A percentile compares a stretch with the other conserved stretches of the same genome.
Conservation (phyloP, 2,329 filamentous ascomycete species). For the Fusarium palustre region DNA sequence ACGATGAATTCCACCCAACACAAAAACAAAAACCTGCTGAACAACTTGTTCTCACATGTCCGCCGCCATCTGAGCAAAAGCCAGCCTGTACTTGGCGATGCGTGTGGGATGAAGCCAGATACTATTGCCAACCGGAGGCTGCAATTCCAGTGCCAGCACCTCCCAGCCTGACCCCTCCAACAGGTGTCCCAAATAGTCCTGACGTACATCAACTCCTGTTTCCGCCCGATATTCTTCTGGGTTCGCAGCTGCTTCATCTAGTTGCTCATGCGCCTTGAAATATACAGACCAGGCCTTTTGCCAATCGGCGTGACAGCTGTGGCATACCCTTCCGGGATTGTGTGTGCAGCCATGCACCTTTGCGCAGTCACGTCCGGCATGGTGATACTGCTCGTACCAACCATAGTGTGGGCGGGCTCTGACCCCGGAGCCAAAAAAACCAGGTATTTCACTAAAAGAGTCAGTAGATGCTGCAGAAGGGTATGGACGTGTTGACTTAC, state of each 20-base stretch:
- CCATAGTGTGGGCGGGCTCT: constrained; percentile 29
- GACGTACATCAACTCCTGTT: constrained; percentile 11
- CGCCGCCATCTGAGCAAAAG: constrained; percentile 1
- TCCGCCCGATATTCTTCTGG: constrained; percentile 5
- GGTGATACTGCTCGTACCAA: constrained; percentile 43
- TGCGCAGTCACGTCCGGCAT: constrained; percentile 30
- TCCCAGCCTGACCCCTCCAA: constrained; percentile 11
- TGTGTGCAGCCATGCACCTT: constrained; percentile 35
- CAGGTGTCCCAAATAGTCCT: constrained; percentile 13
- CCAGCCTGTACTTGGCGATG: constrained; percentile 26
- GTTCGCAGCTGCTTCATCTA: constrained; percentile 13
- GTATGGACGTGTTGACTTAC: constrained; percentile 1
- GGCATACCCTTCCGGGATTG: constrained; percentile 25
- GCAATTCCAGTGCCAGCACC: constrained; percentile 12
- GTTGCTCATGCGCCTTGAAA: constrained; percentile 29
- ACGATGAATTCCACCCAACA: neutral
- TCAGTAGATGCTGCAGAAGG: constrained; percentile 2
- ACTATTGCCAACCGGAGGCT: constrained; percentile 28
- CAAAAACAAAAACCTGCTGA: neutral
- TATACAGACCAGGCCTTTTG: constrained; percentile 32
- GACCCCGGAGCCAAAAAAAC: constrained; percentile 25
- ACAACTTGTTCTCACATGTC: neutral
- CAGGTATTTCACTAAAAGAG: constrained; percentile 34
- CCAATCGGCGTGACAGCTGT: constrained; percentile 40
- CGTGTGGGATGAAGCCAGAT: constrained; percentile 38